Percentiles rank a stretch among this genome's conserved stretches.
phyloP scores from a whole-genome alignment of 2,329 filamentous ascomycete species.

The Colletotrichum lentis region DNA sequence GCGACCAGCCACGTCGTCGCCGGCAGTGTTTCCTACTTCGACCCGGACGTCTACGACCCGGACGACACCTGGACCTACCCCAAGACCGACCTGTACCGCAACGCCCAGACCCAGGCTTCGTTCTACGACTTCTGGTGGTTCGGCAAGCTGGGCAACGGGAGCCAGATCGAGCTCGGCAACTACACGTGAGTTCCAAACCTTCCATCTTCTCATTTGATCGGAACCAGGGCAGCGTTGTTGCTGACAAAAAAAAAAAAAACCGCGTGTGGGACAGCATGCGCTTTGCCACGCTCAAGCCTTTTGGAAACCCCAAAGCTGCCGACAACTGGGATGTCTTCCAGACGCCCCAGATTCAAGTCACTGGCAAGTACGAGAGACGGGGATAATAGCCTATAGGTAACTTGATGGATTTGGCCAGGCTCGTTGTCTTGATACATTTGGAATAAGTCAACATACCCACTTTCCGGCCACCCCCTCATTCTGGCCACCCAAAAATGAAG shows the following conservation, averaged over 20 bases:
- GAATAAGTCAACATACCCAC: too few relatives aligned
- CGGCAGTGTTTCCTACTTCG: conserved; percentile 44
- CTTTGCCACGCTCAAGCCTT: conserved; percentile 53
- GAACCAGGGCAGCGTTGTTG: too few relatives aligned
- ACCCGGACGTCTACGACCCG: conserved; percentile 47
- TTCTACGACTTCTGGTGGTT: conserved; percentile 36
- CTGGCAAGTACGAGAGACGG: conserved; percentile 27
- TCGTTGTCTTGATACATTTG: too few relatives aligned
- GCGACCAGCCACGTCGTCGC: conserved; percentile 46
- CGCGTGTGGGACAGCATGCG: too few relatives aligned
- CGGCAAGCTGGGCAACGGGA: conserved; percentile 36
- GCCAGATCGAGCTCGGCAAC: conserved; percentile 31
- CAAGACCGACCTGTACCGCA: conserved; percentile 41
- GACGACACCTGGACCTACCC: conserved; percentile 53
- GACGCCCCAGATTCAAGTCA: conserved; percentile 47
- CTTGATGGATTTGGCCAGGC: background rate
- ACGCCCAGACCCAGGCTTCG: conserved; percentile 21
- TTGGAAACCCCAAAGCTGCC: conserved; percentile 51
- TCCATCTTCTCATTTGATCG: too few relatives aligned
- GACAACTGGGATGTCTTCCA: conserved; percentile 55
- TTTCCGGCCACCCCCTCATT: too few relatives aligned
- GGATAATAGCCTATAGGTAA: background rate
- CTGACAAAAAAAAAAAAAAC: too few relatives aligned
- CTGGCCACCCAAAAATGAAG: too few relatives aligned
- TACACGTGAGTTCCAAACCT: conserved; percentile 26